Conservation (phyloP, 768 basidiomycete species). For the Rhizopogon vulgaris region DNA sequence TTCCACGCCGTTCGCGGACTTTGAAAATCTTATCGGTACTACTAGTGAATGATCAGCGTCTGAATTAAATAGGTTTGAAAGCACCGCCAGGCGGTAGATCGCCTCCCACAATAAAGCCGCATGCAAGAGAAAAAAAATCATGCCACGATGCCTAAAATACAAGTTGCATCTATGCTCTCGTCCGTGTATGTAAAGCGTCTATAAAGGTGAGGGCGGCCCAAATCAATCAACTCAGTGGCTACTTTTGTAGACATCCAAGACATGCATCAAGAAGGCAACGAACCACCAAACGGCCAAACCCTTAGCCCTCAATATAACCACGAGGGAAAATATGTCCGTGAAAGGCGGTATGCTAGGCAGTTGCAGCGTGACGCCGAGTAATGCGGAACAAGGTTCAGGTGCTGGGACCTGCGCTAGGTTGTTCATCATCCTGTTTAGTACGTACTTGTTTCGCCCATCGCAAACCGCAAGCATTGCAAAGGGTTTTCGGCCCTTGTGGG, state of each 20-base stretch:
- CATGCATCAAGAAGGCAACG: not conserved
- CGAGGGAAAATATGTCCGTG: not conserved
- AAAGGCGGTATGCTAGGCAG: not conserved
- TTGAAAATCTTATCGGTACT: no score
- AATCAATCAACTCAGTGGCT: not conserved
- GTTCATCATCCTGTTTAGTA: constrained; percentile 31
- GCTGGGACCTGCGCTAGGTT: constrained; percentile 17
- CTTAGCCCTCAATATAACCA: not conserved
- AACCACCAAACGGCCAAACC: not conserved
- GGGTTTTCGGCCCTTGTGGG: constrained; percentile 91
- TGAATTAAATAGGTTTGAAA: no score
- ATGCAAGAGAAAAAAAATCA: no score
- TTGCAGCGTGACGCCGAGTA: not conserved
- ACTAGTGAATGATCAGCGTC: no score
- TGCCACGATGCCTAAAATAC: not conserved
- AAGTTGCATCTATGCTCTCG: constrained; percentile 6
- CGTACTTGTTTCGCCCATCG: constrained; percentile 82
- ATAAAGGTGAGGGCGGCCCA: constrained; percentile 1
- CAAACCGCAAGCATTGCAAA: constrained; percentile 94
- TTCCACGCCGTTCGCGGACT: no score
- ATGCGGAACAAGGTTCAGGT: constrained; percentile 6
- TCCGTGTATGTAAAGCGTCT: constrained; percentile 7
- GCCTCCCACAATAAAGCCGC: no score
- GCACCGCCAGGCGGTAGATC: no score
- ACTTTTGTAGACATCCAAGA: not conserved